Percentiles rank a stretch among this genome's conserved stretches.
Conservation (phyloP, 2,329 filamentous ascomycete species). For the Sphaerulina musiva region DNA sequence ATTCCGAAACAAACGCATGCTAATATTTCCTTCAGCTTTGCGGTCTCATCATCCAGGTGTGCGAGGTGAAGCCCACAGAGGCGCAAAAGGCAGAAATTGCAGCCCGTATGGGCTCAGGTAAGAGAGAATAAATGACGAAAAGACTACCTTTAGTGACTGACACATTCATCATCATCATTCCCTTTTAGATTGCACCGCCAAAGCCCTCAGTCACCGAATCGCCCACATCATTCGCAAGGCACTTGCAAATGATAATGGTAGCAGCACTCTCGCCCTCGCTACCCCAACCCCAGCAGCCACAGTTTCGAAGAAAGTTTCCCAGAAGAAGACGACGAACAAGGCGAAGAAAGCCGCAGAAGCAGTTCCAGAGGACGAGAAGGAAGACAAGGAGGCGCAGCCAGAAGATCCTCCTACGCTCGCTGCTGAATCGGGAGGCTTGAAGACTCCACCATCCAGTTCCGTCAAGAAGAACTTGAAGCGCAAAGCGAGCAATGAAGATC, state of each 20-base stretch:
- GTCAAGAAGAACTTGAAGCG: not conserved
- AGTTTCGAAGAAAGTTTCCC: not conserved
- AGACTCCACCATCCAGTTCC: too few relatives aligned
- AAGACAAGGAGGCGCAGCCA: slow-evolving; percentile 1
- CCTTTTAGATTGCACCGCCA: slow-evolving; percentile 26
- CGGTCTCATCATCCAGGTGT: slow-evolving; percentile 26
- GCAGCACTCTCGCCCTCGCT: too few relatives aligned
- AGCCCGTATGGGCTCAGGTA: slow-evolving; percentile 27
- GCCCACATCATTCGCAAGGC: slow-evolving; percentile 24
- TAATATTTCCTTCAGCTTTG: slow-evolving; percentile 21
- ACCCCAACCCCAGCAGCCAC: not conserved
- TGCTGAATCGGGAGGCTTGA: not conserved
- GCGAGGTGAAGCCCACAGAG: slow-evolving; percentile 27
- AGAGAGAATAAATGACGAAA: not conserved
- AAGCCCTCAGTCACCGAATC: slow-evolving; percentile 31
- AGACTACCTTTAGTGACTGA: not conserved
- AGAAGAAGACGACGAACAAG: not conserved
- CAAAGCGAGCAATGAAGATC: slow-evolving; percentile 3
- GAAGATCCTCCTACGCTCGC: too few relatives aligned
- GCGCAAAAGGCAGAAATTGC: slow-evolving; percentile 24
- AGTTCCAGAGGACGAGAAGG: slow-evolving; percentile 1
- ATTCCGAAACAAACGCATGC: not conserved
- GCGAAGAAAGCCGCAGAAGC: too few relatives aligned
- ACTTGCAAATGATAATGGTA: not conserved
- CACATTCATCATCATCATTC: slow-evolving; percentile 1